Evolutionary conservation across 2,329 filamentous ascomycete genomes (phyloP).

Genomic region (Myriangium duriaei): DNA sequence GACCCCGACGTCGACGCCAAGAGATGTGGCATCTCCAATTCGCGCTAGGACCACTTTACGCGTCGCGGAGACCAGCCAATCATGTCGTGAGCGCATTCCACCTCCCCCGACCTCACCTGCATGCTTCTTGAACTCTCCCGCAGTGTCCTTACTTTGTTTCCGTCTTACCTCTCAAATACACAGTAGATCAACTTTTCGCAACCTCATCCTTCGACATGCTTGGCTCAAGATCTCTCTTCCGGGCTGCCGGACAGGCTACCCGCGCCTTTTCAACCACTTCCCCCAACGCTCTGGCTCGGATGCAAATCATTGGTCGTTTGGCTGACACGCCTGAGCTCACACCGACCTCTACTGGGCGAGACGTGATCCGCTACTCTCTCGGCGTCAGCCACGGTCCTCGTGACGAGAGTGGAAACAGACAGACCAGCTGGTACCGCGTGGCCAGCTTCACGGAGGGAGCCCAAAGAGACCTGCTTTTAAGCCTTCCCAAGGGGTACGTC

Average conservation of each 20-base stretch:
- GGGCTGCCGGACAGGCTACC: conserved; percentile 29
- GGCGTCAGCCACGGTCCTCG: conserved; percentile 53
- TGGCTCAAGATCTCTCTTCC: conserved; percentile 38
- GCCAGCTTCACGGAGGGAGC: conserved; percentile 58
- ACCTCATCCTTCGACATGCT: conserved; percentile 25
- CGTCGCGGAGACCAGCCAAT: not conserved
- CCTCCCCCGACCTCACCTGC: too few species aligned
- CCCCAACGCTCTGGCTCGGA: conserved; percentile 55
- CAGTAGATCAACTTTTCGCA: too few species aligned
- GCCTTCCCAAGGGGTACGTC: conserved; percentile 77
- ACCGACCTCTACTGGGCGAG: conserved; percentile 55
- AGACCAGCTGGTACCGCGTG: conserved; percentile 77
- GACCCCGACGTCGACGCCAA: too few species aligned
- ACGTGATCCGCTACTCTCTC: conserved; percentile 66
- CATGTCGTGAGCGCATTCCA: not conserved
- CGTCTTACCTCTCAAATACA: too few species aligned
- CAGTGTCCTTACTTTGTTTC: too few species aligned
- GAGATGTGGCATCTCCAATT: too few species aligned
- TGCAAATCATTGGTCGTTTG: conserved; percentile 79
- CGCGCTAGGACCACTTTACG: too few species aligned
- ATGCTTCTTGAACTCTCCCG: too few species aligned
- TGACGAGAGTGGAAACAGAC: conserved; percentile 53
- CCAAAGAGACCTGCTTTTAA: conserved; percentile 58
- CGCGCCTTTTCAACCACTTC: conserved; percentile 67
- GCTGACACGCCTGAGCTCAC: conserved; percentile 65